phyloP scores from a whole-genome alignment of 1,284 basidiomycete species.

The Rhodotorula glutinis region DNA sequence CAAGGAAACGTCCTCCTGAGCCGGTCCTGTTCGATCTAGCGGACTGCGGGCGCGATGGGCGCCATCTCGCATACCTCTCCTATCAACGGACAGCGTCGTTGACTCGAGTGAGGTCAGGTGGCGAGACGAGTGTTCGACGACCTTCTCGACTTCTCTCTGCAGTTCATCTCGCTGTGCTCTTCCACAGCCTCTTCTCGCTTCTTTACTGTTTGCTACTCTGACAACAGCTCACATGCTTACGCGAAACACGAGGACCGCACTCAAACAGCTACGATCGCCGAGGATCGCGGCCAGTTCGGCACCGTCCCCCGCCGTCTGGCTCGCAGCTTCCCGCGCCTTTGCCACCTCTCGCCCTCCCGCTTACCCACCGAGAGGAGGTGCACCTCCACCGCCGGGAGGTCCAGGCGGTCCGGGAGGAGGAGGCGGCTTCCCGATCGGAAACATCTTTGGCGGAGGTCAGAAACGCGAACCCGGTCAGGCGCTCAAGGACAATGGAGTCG shows the following conservation, averaged over 20 bases:
- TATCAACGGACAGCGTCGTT: too few species aligned
- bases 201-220: too few species aligned
- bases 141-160: too few species aligned
- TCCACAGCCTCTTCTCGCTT: too few species aligned
- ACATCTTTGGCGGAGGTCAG: conserved; percentile 44
- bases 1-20: background rate
- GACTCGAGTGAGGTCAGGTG: too few species aligned
- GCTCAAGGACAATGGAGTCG: conserved; percentile 61
- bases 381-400: conserved; percentile 18
- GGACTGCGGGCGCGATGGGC: background rate
- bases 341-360: background rate
- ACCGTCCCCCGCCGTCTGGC: conserved; percentile 1
- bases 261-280: background rate
- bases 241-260: background rate
- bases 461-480: conserved; percentile 41
- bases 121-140: too few species aligned
- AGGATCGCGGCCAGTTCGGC: background rate
- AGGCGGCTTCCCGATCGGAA: conserved; percentile 43
- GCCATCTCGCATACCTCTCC: background rate
- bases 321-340: background rate
- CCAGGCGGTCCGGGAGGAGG: conserved; percentile 35
- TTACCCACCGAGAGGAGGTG: conserved; percentile 2
- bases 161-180: too few species aligned
- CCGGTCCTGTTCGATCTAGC: background rate
- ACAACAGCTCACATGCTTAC: background rate